Evolutionary conservation across 2,329 filamentous ascomycete genomes (phyloP).

Genomic region (Fusarium udum): DNA sequence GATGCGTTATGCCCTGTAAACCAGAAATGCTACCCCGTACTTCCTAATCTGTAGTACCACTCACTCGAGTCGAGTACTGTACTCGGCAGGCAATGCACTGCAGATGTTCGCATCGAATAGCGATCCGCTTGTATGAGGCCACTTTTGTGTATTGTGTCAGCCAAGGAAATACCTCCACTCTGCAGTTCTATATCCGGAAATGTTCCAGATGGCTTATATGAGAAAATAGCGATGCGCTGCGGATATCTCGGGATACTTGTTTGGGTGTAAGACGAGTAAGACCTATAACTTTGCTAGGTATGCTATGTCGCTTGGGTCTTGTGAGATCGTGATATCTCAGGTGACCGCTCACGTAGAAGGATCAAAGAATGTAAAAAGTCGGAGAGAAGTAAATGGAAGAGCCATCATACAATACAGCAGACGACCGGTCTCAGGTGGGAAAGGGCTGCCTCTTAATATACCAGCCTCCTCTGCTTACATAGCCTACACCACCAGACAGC

Average conservation of each 20-base stretch:
- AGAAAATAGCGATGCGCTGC: constrained; percentile 17
- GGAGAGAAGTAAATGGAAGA: constrained; percentile 9
- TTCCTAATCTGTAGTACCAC: constrained; percentile 16
- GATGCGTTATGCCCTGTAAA: background rate
- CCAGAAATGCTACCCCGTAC: constrained; percentile 21
- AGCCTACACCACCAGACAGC: constrained; percentile 15
- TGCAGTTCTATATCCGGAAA: constrained; percentile 22
- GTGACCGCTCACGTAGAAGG: constrained; percentile 23
- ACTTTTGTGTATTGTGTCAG: constrained; percentile 19
- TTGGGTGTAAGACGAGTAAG: constrained; percentile 28
- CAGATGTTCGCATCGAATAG: constrained; percentile 36
- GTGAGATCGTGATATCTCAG: constrained; percentile 27
- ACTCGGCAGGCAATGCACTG: constrained; percentile 1
- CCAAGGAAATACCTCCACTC: constrained; percentile 6
- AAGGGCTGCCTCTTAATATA: constrained; percentile 25
- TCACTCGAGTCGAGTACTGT: background rate
- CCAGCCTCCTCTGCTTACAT: constrained; percentile 13
- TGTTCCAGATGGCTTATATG: constrained; percentile 24
- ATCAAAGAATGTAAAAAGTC: constrained; percentile 12
- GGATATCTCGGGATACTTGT: constrained; percentile 26
- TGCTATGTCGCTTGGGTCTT: constrained; percentile 1
- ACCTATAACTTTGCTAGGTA: background rate
- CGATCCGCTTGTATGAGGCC: constrained; percentile 29
- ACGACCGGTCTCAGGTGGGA: constrained; percentile 7
- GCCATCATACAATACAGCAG: constrained; percentile 23